Conservation (phyloP, 2,329 filamentous ascomycete species). For the Exophiala dermatitidis region DNA sequence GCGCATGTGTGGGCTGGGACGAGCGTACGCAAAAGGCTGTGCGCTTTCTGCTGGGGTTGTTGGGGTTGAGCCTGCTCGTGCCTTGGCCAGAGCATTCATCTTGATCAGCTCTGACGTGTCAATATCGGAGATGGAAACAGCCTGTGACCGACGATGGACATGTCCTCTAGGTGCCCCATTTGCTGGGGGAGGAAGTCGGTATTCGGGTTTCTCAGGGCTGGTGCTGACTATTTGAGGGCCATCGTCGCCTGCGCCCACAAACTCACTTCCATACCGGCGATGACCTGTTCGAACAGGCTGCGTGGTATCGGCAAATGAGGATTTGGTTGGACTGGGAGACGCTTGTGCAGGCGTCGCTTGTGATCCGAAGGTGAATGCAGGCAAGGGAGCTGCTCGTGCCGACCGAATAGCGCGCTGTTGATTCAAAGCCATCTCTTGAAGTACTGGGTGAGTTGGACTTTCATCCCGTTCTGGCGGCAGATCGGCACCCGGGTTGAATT, state of each 20-base stretch:
- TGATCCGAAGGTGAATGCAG: slow-evolving; percentile 26
- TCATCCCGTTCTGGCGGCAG: slow-evolving; percentile 17
- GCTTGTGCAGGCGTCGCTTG: slow-evolving; percentile 10
- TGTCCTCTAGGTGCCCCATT: slow-evolving; percentile 58
- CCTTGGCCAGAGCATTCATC: slow-evolving; percentile 48
- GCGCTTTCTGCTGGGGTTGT: slow-evolving; percentile 40
- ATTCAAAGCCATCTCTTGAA: slow-evolving; percentile 29
- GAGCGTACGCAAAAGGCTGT: slow-evolving; percentile 27
- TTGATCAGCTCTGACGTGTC: slow-evolving; percentile 55
- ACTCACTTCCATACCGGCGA: slow-evolving; percentile 74
- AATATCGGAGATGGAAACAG: slow-evolving; percentile 78
- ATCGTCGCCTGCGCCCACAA: slow-evolving; percentile 57
- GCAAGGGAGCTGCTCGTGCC: slow-evolving; percentile 24
- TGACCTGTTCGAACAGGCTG: slow-evolving; percentile 44
- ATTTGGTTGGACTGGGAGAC: slow-evolving; percentile 27
- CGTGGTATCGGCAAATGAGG: slow-evolving; percentile 10
- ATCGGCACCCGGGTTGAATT: slow-evolving; percentile 27
- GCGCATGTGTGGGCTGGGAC: slow-evolving; percentile 24
- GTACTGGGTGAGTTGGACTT: slow-evolving; percentile 27
- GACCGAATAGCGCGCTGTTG: slow-evolving; percentile 25
- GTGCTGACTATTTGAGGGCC: slow-evolving; percentile 36
- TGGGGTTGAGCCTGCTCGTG: slow-evolving; percentile 55
- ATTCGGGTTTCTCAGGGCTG: slow-evolving; percentile 33
- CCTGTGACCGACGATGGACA: slow-evolving; percentile 70
- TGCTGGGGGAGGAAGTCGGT: slow-evolving; percentile 33